A percentile compares a stretch with the other conserved stretches of the same genome.
phyloP scores from a whole-genome alignment of 176 grass and related monocot species.

The Oryza punctata region DNA sequence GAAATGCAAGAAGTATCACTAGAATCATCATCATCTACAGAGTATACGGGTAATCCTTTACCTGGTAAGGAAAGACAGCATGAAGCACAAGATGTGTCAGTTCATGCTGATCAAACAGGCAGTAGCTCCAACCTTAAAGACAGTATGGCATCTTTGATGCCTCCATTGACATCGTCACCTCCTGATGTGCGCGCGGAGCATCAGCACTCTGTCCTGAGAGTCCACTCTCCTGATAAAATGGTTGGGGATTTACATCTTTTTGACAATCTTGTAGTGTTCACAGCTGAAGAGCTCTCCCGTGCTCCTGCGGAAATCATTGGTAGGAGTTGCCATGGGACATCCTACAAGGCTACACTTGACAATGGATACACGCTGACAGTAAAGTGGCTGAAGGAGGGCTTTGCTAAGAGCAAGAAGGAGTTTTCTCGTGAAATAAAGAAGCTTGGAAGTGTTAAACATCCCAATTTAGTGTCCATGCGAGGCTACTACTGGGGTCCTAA shows the following conservation, averaged over 20 bases:
- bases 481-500: constrained; percentile 95
- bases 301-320: constrained; percentile 91
- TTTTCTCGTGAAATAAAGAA: constrained; percentile 94
- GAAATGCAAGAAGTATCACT: constrained; percentile 43
- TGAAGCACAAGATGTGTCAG: constrained; percentile 28
- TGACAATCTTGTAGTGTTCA: constrained; percentile 61
- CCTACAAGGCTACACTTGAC: constrained; percentile 84
- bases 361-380: constrained; percentile 68
- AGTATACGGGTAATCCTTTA: constrained; percentile 31
- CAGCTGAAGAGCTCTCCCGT: constrained; percentile 75
- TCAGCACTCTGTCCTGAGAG: constrained; percentile 59
- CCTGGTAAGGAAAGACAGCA: constrained; percentile 36
- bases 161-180: constrained; percentile 44
- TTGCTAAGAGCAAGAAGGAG: constrained; percentile 88
- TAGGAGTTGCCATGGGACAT: constrained; percentile 92
- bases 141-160: constrained; percentile 30
- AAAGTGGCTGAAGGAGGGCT: constrained; percentile 94
- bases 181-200: constrained; percentile 24
- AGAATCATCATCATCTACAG: constrained; percentile 41
- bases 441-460: constrained; percentile 75
- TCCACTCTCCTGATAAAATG: constrained; percentile 84
- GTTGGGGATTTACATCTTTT: constrained; percentile 86
- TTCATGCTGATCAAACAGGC: constrained; percentile 31
- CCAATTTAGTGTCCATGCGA: constrained; percentile 67
- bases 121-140: constrained; percentile 42